These are phyloP conservation scores for Saccharomyces hybrid DNA, from an alignment of 1,139 yeast genomes.

Conservation along the genomic window DNA sequence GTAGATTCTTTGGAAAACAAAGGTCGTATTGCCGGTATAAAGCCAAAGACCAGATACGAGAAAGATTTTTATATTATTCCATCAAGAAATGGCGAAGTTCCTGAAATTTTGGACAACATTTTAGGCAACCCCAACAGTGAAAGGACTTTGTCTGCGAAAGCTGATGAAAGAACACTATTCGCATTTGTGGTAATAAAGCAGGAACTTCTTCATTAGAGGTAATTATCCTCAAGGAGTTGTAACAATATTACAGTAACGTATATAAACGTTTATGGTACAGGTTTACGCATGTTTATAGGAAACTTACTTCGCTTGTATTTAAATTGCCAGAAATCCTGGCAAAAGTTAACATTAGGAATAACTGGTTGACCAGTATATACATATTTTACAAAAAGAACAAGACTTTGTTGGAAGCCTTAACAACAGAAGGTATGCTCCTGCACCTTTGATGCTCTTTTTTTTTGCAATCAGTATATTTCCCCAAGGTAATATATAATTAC, in stretches of 20 bases:
- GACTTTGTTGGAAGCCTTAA: neutral
- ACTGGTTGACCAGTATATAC: neutral
- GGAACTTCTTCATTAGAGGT: constrained; percentile 11
- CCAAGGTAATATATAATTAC: constrained; percentile 4
- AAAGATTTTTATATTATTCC: constrained; percentile 23
- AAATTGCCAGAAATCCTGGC: neutral
- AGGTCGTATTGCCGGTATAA: constrained; percentile 20
- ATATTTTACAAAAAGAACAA: neutral
- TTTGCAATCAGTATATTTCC: neutral
- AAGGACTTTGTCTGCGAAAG: constrained; percentile 1
- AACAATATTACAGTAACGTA: neutral
- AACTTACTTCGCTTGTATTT: neutral
- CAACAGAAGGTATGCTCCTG: neutral
- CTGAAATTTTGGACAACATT: constrained; percentile 5
- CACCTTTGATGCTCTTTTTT: neutral
- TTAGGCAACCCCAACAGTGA: neutral
- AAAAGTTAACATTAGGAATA: neutral
- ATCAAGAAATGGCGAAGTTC: constrained; percentile 9
- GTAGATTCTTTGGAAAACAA: constrained; percentile 15
- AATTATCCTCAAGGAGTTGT: neutral
- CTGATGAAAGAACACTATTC: constrained; percentile 11
- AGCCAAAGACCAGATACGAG: constrained; percentile 16
- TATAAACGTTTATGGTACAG: neutral
- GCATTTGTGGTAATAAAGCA: constrained; percentile 19
- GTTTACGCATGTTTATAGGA: neutral